Conservation (phyloP, 768 basidiomycete species). For the Xerocomellus chrysenteron region DNA sequence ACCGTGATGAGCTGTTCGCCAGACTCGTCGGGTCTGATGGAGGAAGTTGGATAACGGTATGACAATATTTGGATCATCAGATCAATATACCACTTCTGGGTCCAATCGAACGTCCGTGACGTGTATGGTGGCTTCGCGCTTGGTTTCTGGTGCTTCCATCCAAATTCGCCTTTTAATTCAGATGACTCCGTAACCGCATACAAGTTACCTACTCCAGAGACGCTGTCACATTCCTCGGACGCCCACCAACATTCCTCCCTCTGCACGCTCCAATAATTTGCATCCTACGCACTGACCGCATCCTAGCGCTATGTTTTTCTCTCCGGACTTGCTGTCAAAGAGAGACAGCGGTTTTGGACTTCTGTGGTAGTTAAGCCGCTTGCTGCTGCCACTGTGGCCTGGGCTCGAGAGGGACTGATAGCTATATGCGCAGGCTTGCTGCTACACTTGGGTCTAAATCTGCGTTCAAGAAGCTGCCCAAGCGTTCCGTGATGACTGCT, state of each 20-base stretch:
- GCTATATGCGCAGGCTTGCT: conserved; percentile 62
- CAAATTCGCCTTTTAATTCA: background rate
- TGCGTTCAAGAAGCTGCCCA: conserved; percentile 80
- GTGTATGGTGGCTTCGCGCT: conserved; percentile 18
- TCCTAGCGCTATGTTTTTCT: conserved; percentile 71
- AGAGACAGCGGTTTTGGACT: conserved; percentile 88
- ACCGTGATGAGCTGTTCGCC: conserved; percentile 66
- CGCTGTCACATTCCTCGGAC: background rate
- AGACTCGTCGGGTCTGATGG: conserved; percentile 54
- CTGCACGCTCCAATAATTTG: conserved; percentile 6
- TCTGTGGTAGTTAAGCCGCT: conserved; percentile 56
- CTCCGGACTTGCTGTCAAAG: conserved; percentile 73
- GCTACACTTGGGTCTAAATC: conserved; percentile 88
- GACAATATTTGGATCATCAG: conserved; percentile 14
- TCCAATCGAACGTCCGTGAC: conserved; percentile 10
- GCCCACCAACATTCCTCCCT: background rate
- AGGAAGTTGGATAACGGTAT: conserved; percentile 49
- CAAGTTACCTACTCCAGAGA: conserved; percentile 1
- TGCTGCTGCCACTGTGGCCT: background rate
- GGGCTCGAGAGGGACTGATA: conserved; percentile 4
- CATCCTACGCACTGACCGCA: background rate
- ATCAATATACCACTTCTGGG: conserved; percentile 11
- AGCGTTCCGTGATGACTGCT: conserved; percentile 79
- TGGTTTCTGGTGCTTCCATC: conserved; percentile 17
- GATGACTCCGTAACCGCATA: conserved; percentile 1